These are phyloP conservation scores for Pythium biforme DNA, from an alignment of 352 stramenopile species.

Conservation along the genomic window DNA sequence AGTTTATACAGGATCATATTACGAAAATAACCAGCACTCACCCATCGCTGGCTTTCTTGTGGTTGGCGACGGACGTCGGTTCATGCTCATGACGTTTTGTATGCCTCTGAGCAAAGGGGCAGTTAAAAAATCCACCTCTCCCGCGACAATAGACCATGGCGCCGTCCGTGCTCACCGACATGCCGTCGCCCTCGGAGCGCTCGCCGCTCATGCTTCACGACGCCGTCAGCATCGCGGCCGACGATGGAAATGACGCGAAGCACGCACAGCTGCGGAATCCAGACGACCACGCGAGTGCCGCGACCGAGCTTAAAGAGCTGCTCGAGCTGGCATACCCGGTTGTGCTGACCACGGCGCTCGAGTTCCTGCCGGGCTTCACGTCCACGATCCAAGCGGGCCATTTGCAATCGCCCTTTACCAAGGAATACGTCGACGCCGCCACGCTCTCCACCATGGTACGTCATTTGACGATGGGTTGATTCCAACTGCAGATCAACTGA, in stretches of 20 bases:
- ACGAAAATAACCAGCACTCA: neutral
- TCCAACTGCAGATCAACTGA: neutral
- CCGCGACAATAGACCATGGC: neutral
- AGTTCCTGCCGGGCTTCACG: constrained; percentile 55
- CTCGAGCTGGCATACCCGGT: constrained; percentile 49
- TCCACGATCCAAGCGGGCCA: constrained; percentile 69
- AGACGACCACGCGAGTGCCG: constrained; percentile 3
- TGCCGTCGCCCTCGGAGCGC: constrained; percentile 9
- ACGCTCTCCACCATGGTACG: constrained; percentile 62
- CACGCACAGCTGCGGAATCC: neutral
- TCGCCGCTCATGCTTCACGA: constrained; percentile 12
- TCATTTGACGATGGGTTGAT: constrained; percentile 19
- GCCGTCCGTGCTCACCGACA: constrained; percentile 4
- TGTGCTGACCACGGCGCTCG: constrained; percentile 42
- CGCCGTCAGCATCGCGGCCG: neutral
- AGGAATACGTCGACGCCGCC: constrained; percentile 65
- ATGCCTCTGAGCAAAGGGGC: too few species aligned
- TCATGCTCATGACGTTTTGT: too few species aligned
- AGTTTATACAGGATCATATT: neutral
- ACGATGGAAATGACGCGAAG: neutral
- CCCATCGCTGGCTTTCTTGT: neutral
- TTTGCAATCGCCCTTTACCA: constrained; percentile 45
- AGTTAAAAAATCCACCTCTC: too few species aligned
- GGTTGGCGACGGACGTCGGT: neutral
- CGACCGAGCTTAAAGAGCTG: constrained; percentile 41